Evolutionary conservation across 1,284 basidiomycete species (phyloP).

Genomic region (Pulveroboletus sp.): DNA sequence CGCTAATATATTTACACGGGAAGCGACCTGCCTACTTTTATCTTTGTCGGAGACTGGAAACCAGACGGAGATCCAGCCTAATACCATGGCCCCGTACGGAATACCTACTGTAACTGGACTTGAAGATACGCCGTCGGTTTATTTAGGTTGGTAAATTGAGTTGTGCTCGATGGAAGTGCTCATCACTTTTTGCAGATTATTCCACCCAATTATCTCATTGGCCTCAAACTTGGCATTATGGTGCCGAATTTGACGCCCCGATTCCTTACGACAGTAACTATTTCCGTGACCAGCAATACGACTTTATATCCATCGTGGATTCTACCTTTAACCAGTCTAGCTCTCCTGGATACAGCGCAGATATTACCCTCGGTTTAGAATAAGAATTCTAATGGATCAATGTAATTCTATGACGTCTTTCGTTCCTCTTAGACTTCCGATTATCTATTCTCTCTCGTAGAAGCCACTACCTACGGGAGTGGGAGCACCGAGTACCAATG

Average conservation of each 20-base stretch:
- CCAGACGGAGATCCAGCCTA: neutral
- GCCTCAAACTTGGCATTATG: neutral
- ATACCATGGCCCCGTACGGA: neutral
- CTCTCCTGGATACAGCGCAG: neutral
- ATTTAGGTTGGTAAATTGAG: neutral
- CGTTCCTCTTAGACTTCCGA: neutral
- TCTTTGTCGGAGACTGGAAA: neutral
- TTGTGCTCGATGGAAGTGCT: neutral
- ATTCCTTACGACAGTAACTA: neutral
- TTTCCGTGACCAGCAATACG: conserved; percentile 5
- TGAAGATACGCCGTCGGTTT: neutral
- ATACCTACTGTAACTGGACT: neutral
- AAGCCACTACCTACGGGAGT: neutral
- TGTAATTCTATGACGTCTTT: neutral
- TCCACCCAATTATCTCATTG: neutral
- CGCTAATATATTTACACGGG: neutral
- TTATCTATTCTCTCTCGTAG: neutral
- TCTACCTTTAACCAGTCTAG: neutral
- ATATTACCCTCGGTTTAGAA: neutral
- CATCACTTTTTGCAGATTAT: conserved; percentile 9
- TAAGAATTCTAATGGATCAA: neutral
- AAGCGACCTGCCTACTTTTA: conserved; percentile 15
- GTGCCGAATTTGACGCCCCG: neutral
- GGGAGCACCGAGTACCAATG: neutral
- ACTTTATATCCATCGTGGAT: neutral